Base-by-base conservation (phyloP, 257 asterid genomes). In the Ehretia macrophylla region DNA sequence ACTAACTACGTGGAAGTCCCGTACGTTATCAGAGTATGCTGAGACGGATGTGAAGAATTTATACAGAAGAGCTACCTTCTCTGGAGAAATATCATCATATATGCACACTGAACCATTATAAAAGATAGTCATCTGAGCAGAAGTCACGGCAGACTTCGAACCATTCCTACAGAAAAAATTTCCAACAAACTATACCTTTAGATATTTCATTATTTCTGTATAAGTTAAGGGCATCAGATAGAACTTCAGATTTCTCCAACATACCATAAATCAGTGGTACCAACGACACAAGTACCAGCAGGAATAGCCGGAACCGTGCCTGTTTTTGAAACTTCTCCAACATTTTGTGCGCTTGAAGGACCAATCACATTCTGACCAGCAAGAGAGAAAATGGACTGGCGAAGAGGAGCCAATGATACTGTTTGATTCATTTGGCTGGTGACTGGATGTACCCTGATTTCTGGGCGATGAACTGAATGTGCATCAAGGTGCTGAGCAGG, bases 111-210 rank as follows among this genome's bases (percentile, higher is more conserved):
- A 78, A 51, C 97, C 97, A 46, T 81, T 80, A 67, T 83, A 91
- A 65, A 91, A 91, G 64, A 91, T 83, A 72, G 96, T 91, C 77
- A 91, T 55, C 84, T 91, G 96, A 60, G 95, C 83, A 47, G 95
- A 85, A 20, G 78, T 67, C 13, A 53, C 70, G 1, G 88, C 54
- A 59, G 64, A 57, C 78, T 60, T 79, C 32, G 79, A 42, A 59
- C 72, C 60, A 58, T 62, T 82, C 78, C 96, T 91, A 58, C 66
- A 69, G 14, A 58, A 62, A 39, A 39, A 38, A 59, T 35, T 38
- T 48, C 68, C 17, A 40, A 48, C 48, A 35, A 56, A 50, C 58
- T 77, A 58, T 55, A 58, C 47, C 45, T 16, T 58, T 56, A 58
- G 20, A 32, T 32, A 6, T 16, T n/a, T 55, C 16, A 37, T 32